A percentile compares a stretch with the other conserved stretches of the same genome.
These are phyloP conservation scores for Auxenochlorella pyrenoidosa DNA, from an alignment of 139 green algal genomes.

Conservation along the genomic window DNA sequence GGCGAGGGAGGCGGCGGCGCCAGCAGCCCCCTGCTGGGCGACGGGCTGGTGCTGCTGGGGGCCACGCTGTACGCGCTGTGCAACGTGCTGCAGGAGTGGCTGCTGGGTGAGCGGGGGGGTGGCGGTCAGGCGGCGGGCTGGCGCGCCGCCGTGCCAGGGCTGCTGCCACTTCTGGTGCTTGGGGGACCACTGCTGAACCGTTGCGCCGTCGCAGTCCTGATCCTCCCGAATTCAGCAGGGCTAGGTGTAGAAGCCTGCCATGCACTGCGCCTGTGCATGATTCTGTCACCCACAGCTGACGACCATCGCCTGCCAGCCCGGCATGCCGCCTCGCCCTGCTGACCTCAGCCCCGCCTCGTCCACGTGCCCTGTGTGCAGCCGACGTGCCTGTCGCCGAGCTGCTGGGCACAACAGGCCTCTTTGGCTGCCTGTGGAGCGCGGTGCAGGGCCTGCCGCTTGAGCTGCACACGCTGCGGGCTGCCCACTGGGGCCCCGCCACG, in stretches of 20 bases:
- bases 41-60: constrained; percentile 75
- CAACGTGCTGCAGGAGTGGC: constrained; percentile 72
- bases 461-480: background rate
- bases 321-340: background rate
- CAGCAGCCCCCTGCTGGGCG: constrained; percentile 64
- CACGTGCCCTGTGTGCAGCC: background rate
- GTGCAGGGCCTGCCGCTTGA: constrained; percentile 51
- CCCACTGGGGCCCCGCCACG: constrained; percentile 34
- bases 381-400: constrained; percentile 48
- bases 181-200: too few species aligned
- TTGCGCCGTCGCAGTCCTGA: too few species aligned
- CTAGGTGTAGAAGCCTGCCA: too few species aligned
- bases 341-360: background rate
- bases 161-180: too few species aligned
- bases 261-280: too few species aligned
- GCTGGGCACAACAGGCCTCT: constrained; percentile 63
- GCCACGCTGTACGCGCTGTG: constrained; percentile 71
- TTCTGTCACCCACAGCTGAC: too few species aligned
- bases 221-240: too few species aligned
- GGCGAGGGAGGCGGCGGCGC: constrained; percentile 17
- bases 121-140: background rate
- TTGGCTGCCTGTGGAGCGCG: constrained; percentile 54
- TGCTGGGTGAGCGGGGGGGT: constrained; percentile 36
- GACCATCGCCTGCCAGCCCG: too few species aligned
- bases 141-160: too few species aligned